phyloP scores from a whole-genome alignment of 768 basidiomycete species.

The Melanogaster broomeanus region DNA sequence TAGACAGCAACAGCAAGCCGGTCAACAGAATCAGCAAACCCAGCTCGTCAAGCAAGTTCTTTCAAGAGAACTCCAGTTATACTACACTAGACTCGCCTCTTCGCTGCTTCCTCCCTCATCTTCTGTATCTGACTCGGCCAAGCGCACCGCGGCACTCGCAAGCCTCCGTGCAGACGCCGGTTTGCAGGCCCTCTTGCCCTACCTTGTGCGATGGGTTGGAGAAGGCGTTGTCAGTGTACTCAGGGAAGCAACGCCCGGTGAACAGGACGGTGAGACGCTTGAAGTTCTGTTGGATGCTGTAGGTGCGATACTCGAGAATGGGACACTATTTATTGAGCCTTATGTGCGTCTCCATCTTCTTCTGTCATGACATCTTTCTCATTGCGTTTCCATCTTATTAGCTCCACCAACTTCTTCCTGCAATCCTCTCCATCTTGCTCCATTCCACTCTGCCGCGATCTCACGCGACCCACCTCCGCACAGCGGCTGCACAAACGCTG shows the following conservation, averaged over 20 bases:
- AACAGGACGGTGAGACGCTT: slow-evolving; percentile 68
- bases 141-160: slow-evolving; percentile 87
- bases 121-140: slow-evolving; percentile 53
- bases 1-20: slow-evolving; percentile 25
- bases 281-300: slow-evolving; percentile 86
- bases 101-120: slow-evolving; percentile 69
- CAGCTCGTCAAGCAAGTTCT: slow-evolving; percentile 90
- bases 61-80: slow-evolving; percentile 91
- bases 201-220: slow-evolving; percentile 92
- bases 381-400: slow-evolving; percentile 29
- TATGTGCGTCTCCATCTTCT: slow-evolving; percentile 65
- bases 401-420: slow-evolving; percentile 95
- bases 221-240: slow-evolving; percentile 79
- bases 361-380: background rate
- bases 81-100: slow-evolving; percentile 88
- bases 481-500: slow-evolving; percentile 80
- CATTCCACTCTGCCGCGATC: slow-evolving; percentile 80
- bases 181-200: slow-evolving; percentile 87
- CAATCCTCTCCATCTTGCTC: slow-evolving; percentile 87
- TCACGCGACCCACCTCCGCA: slow-evolving; percentile 73
- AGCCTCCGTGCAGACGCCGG: slow-evolving; percentile 90
- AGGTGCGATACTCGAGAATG: slow-evolving; percentile 82
- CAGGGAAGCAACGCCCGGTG: slow-evolving; percentile 47
- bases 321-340: slow-evolving; percentile 90
- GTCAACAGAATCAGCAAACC: slow-evolving; percentile 59